Base-by-base conservation (phyloP, 345 rosid genomes). In the Eucalyptus dawsonii region DNA sequence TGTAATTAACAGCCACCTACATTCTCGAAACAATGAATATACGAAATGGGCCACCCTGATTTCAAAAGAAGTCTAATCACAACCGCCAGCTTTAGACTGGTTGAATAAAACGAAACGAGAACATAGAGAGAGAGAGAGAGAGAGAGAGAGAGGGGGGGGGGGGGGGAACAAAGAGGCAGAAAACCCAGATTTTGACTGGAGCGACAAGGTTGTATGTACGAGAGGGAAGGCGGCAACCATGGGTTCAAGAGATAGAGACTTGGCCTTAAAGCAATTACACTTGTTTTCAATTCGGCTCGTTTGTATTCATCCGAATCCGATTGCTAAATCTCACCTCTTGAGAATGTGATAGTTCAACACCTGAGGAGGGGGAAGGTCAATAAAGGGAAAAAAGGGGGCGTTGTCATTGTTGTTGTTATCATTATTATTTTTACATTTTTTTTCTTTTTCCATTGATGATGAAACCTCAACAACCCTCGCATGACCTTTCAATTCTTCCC, bases 281-380 rank as follows among this genome's bases (percentile, higher is more conserved):
- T 44, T 11, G 15, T 76, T 76, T 76, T 40, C 22, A 76, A 76
- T 40, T 76, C 85, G 85, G 47, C 85, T 21, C 47, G 85, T 76
- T 76, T n/a, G 56, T 10, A 86, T 19, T 86, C 62, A 31, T 50
- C 85, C 4, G 44, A 49, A 40, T 42, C 60, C 53, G 91, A 92
- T 91, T 86, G 95, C 91, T 92, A 27, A 11, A 44, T 15, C 89
- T 29, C 89, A 4, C 80, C 88, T 92, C 89, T 92, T n/a, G 9
- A 21, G 93, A 93, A 4, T 67, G 89, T 4, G 95, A 92, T 92
- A 40, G 92, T 86, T 91, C 89, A 94, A 92, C 94, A 24, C 60
- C 69, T 86, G 54, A 50, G 65, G 34, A 19, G 65, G 88, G 53
- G 47, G 47, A 40, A 40, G 85, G 29, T 76, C 47, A 6, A 40